Conservation (phyloP, 345 rosid species). For the Balakata baccata region DNA sequence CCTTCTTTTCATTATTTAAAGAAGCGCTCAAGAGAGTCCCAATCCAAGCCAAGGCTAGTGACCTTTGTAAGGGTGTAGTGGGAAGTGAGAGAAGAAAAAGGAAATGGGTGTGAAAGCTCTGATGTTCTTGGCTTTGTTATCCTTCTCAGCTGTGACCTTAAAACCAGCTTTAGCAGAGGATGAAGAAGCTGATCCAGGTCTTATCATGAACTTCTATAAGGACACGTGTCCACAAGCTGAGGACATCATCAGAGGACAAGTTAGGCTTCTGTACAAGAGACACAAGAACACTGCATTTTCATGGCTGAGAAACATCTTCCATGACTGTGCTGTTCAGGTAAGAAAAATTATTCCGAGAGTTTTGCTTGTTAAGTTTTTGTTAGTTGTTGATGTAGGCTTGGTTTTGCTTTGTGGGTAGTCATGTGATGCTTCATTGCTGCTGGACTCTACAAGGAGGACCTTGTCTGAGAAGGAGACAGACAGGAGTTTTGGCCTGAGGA, state of each 20-base stretch:
- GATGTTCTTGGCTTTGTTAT: constrained; percentile 40
- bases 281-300: constrained; percentile 99
- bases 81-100: background rate
- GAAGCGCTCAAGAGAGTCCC: background rate
- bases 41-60: constrained; percentile 17
- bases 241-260: constrained; percentile 84
- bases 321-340: constrained; percentile 96
- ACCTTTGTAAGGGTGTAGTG: constrained; percentile 11
- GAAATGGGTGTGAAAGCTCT: constrained; percentile 51
- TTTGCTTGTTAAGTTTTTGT: background rate
- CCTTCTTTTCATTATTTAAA: constrained; percentile 37
- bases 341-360: background rate
- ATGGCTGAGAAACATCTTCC: constrained; percentile 98
- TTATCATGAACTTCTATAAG: constrained; percentile 77
- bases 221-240: constrained; percentile 95
- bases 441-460: constrained; percentile 92
- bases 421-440: constrained; percentile 89
- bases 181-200: constrained; percentile 52
- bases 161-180: constrained; percentile 38
- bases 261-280: constrained; percentile 88
- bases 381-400: background rate
- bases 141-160: constrained; percentile 45
- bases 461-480: constrained; percentile 95
- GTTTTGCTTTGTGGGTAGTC: constrained; percentile 43
- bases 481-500: constrained; percentile 91